Base-by-base conservation (phyloP, 306 rosid genomes). In the Prunus mongolica region DNA sequence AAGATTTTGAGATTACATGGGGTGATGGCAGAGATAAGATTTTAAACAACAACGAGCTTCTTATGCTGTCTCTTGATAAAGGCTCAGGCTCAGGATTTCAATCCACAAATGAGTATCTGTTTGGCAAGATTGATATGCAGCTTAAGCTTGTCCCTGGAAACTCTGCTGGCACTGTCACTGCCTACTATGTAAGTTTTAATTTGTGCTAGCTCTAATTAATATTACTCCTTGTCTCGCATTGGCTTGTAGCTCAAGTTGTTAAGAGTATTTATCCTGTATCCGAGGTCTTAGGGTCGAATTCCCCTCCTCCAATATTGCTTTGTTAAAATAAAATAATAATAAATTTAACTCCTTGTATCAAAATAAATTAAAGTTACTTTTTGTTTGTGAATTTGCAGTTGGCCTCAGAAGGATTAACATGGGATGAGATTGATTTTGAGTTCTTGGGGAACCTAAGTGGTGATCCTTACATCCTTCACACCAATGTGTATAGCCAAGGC, bases 151-250 rank as follows among this genome's bases (percentile, higher is more conserved):
- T 89, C 2, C 72, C 91, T 1, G 93, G 93, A 71, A 87, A 88
- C 78, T 91, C 93, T 16, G 97, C 95, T 18, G 97, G 97, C 79
- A 88, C 93, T 34, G 97, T 91, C 79, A 86, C 97, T 28, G 89
- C 95, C 57, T 91, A 86, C 57, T 91, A 91, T 79, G 91, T 86
- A 89, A 75, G 82, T 46, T 27, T 1, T 30, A 12, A 46, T 32
- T 32, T 32, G 38, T 32, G 38, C 38, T 5, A 32, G 38, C 38
- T 5, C 38, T 32, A 32, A 32, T 32, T 32, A 32, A 32, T 32
- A 32, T 32, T 32, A 32, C 38, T 32, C 1, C 1, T 5, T 32
- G 38, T 32, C 38, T 32, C 38, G 1, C 38, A 32, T 64, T 91
- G 28, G 80, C 87, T 20, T 91, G 95, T 14, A 84, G 88, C 1